A percentile compares a stretch with the other conserved stretches of the same genome.
Evolutionary conservation across 805 yeast genomes (phyloP).

Genomic region (Deakozyma indianensis): DNA sequence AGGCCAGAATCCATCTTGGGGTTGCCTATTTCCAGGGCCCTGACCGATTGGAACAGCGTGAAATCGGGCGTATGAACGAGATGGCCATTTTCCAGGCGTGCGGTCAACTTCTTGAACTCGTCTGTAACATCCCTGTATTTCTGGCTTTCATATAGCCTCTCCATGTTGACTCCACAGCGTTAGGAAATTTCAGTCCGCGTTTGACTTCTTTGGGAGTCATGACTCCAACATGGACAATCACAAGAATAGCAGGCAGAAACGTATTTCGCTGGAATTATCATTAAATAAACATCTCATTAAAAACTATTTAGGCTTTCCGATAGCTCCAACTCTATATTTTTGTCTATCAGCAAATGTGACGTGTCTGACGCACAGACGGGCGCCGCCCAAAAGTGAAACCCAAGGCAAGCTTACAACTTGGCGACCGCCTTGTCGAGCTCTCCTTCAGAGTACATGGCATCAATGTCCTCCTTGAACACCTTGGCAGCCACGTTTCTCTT

Average conservation of each 20-base stretch:
- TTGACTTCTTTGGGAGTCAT: too few relatives aligned
- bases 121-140: conserved; percentile 17
- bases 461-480: conserved; percentile 27
- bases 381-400: too few relatives aligned
- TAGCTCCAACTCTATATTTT: too few relatives aligned
- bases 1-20: conserved; percentile 65
- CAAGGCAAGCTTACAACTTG: not conserved
- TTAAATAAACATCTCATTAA: too few relatives aligned
- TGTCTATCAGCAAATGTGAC: too few relatives aligned
- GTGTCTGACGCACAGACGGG: too few relatives aligned
- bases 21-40: conserved; percentile 66
- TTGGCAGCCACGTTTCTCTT: conserved; percentile 37
- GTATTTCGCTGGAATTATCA: too few relatives aligned
- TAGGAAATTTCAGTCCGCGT: too few relatives aligned
- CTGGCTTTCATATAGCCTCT: conserved; percentile 15
- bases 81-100: conserved; percentile 30
- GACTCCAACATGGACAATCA: too few relatives aligned
- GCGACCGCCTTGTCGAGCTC: conserved; percentile 3
- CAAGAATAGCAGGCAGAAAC: too few relatives aligned
- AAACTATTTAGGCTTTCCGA: too few relatives aligned
- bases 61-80: conserved; percentile 48
- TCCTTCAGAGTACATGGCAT: conserved; percentile 36
- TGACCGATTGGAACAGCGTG: conserved; percentile 67
- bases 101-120: conserved; percentile 11
- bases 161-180: too few relatives aligned